Conservation (phyloP, 306 rosid genomes). For the Lupinus albus region DNA sequence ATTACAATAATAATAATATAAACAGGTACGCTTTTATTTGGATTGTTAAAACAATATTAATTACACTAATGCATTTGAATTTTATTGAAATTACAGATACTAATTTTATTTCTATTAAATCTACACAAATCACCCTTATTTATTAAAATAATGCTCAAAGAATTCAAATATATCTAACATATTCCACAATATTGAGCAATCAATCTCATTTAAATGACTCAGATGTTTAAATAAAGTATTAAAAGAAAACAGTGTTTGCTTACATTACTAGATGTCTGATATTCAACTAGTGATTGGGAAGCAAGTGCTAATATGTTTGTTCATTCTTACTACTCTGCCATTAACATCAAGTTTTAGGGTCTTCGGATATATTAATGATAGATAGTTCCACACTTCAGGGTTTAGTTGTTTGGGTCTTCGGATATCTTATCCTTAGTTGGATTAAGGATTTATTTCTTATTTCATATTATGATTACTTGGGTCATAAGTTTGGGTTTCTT, state of each 20-base stretch:
- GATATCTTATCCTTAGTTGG: background rate
- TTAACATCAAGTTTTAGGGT: background rate
- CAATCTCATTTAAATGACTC: slow-evolving; percentile 29
- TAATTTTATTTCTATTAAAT: too few species aligned
- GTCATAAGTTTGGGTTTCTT: slow-evolving; percentile 2
- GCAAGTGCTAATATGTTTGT: background rate
- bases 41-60: too few species aligned
- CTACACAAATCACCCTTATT: too few species aligned
- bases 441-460: slow-evolving; percentile 3
- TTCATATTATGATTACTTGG: background rate
- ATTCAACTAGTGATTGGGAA: slow-evolving; percentile 5
- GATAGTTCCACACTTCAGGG: background rate
- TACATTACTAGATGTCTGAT: slow-evolving; percentile 5
- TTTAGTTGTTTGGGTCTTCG: background rate
- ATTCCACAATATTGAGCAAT: too few species aligned
- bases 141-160: too few species aligned
- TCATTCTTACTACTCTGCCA: slow-evolving; percentile 21
- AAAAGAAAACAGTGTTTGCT: slow-evolving; percentile 22
- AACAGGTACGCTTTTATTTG: too few species aligned
- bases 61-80: too few species aligned
- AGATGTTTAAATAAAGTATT: slow-evolving; percentile 9
- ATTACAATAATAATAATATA: too few species aligned
- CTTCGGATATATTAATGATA: too few species aligned
- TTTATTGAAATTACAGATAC: too few species aligned
- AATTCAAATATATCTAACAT: too few species aligned